phyloP scores from a whole-genome alignment of 2,329 filamentous ascomycete species.

The Fusarium concolor region DNA sequence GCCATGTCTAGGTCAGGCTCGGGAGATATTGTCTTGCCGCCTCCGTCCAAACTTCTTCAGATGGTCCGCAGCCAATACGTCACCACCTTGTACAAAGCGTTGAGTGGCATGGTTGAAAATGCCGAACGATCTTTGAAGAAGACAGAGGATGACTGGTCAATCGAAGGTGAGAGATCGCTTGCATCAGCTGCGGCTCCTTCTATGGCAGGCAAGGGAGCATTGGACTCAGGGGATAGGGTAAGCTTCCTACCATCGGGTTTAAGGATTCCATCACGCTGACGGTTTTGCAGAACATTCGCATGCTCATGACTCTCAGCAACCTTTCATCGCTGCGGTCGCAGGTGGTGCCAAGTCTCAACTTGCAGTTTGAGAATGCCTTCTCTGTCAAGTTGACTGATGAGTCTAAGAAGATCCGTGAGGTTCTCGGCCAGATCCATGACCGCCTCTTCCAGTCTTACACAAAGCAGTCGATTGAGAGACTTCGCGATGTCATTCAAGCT shows the following conservation, averaged over 20 bases:
- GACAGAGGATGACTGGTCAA: conserved; percentile 71
- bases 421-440: conserved; percentile 88
- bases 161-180: conserved; percentile 58
- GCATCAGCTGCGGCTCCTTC: conserved; percentile 50
- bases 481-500: conserved; percentile 76
- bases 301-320: conserved; percentile 94
- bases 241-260: conserved; percentile 43
- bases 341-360: conserved; percentile 87
- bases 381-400: conserved; percentile 95
- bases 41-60: conserved; percentile 86
- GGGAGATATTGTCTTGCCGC: conserved; percentile 83
- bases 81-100: conserved; percentile 89
- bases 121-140: conserved; percentile 80
- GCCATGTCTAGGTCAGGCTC: conserved; percentile 79
- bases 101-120: conserved; percentile 97
- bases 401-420: conserved; percentile 89
- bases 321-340: conserved; percentile 84
- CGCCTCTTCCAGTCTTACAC: conserved; percentile 95
- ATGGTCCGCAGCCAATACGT: conserved; percentile 94
- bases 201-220: conserved; percentile 58
- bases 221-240: conserved; percentile 69
- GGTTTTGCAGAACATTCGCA: conserved; percentile 79
- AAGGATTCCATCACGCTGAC: conserved; percentile 38
- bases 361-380: conserved; percentile 93
- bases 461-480: conserved; percentile 74